Evolutionary conservation across 164 flowering plant genomes (phyloP), one percentile per base, ranked within the genome.

Genomic region (Litsea cubeba): DNA sequence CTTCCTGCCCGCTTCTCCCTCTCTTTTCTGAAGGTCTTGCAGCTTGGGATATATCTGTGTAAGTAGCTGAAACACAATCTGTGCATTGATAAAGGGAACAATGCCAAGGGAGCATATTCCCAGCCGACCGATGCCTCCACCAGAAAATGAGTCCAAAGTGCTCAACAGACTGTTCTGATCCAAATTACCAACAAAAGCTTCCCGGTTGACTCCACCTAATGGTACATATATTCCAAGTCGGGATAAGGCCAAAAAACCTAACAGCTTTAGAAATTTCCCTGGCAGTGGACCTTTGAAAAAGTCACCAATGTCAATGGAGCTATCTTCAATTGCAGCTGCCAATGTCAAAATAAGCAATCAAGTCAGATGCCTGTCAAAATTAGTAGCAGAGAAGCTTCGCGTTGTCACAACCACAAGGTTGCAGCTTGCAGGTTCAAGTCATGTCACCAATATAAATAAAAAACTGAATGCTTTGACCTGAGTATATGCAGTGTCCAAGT

Each of bases 1-100:
- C 86, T 96, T 96, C 74, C 99, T 86, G 76, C 99, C 99, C 15
- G 99, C 94, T 85, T 93, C 98, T n/a, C 99, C 99, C 82, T 96
- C 99, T 89, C 87, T 84, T 84, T 96, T 96, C 83, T 96, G 99
- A 79, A 96, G 98, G 65, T 96, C 97, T 90, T 96, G 99, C 85
- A 96, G 80, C 85, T 93, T 96, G 64, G 99, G 99, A 71, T 91
- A 90, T 71, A 96, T 68, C 79, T 96, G 99, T 3, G 97, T 82
- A 74, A 96, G 97, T 82, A 96, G 95, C 84, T 96, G 99, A 86
- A 96, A 93, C 68, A 96, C 99, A 81, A 96, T 96, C 63, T 83
- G 87, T 57, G 99, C 97, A 87, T 96, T 96, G 82, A 96, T 96
- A 70, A 92, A 96, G 8, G 99, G 99, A 80, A 96, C 99, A 82